Base-by-base conservation (phyloP, 257 asterid species). In the Rehmannia glutinosa region DNA sequence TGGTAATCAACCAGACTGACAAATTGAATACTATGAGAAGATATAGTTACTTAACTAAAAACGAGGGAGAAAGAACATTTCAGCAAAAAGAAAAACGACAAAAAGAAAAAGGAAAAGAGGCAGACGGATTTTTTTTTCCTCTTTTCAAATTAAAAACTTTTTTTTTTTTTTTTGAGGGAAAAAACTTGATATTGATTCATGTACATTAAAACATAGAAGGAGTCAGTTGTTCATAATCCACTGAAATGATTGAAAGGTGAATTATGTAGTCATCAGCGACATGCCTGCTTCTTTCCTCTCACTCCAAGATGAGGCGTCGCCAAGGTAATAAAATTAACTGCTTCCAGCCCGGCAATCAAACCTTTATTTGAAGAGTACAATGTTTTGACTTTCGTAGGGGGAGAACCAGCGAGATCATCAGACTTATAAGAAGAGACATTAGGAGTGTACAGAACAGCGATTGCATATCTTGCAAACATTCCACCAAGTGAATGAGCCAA, bases 251-350 rank as follows among this genome's bases (percentile, higher is more conserved):
- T 36, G 19, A 70, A 59, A 59, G 8, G 21, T 49, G 17, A 69
- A 7, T 63, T 11, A 27, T 21, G 61, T 19, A 38, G 1, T 17
- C 24, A 64, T 43, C 12, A 54, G 39, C 15, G 60, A 39, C 47
- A 61, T 71, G 87, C 98, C 98, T 93, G 97, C 51, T 77, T 90
- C 70, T 82, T 90, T 72, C 99, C 99, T 76, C 97, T 83, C 39
- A 90, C 99, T 42, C 97, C 97, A 58, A 93, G 95, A 84, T 93
- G 99, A 73, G 99, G 99, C 6, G 96, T 93, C 30, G 96, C 99
- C 58, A 93, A 81, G 71, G 99, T 90, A 77, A 93, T 84, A 70
- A 90, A 93, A 77, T 88, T 88, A 54, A 86, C 77, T 8, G 99
- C 97, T 78, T 93, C 96, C 76, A 93, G 77, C 72, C 97, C 97